Evolutionary conservation across 2,329 filamentous ascomycete species (phyloP), one percentile per base, ranked within the genome.

Genomic region (Aspergillus oerlinghausenensis): DNA sequence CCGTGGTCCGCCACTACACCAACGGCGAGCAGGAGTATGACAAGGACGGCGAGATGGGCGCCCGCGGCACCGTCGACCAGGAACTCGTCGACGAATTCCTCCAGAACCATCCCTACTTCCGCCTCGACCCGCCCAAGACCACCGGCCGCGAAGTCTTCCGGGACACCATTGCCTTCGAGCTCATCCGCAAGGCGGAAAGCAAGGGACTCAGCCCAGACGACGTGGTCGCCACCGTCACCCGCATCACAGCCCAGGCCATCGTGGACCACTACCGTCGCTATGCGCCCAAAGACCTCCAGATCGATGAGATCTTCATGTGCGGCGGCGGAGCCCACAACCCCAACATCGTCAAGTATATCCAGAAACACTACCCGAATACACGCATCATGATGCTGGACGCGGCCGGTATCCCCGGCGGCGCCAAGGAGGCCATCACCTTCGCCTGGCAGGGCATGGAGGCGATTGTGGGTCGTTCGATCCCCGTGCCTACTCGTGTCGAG

Each of bases 391-490:
- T 82, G 76, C 72, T 86, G 6, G 82, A 85, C 60, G 81, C 81
- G 50, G 81, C 82, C 2, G 83, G 83, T 4, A 77, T 86, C 50
- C 80, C 82, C 0, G 80, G 72, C 1, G 80, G 78, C 35, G 83
- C 83, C 2, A 86, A 86, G 67, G 83, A 86, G 65, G 82, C 82
- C 4, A 75, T 84, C 52, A 82, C 79, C 1, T 85, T 86, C 65
- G 83, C 84, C 3, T 84, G 81, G 78, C 82, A 84, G 68, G 83
- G 79, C 2, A 81, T 86, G 77, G 82, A 86, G 65, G 80, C 82
- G 1, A 66, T 85, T 17, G 77, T 84, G 0, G 82, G 81, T 7
- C 75, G 83, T 17, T 78, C 76, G 28, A 82, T 84, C 49, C 80
- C 79, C 1, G 80, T 85, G 8, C 82, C 82, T 1, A 72, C 71